These are phyloP conservation scores for Parietichytrium sp. DNA, from an alignment of 108 stramenopile species.

Conservation along the genomic window DNA sequence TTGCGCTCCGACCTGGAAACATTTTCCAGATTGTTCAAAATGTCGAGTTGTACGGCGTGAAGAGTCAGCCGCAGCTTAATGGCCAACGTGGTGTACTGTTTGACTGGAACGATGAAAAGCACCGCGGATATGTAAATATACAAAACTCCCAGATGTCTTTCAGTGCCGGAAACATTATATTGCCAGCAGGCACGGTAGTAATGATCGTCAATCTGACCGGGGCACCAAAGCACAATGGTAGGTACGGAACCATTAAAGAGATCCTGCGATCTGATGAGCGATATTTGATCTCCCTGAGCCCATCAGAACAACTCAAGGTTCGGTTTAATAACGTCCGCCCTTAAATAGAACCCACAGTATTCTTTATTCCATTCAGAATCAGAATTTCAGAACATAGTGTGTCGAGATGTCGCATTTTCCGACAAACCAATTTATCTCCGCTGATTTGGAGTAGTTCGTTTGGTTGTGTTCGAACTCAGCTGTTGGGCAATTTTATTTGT, in stretches of 20 bases:
- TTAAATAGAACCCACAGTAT: no score
- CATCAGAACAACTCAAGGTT: neutral
- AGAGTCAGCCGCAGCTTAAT: neutral
- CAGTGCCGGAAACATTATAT: neutral
- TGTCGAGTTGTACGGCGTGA: neutral
- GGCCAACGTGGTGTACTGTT: conserved; percentile 19
- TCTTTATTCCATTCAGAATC: no score
- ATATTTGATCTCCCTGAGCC: neutral
- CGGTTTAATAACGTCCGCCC: conserved; percentile 22
- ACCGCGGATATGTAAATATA: no score
- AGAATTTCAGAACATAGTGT: no score
- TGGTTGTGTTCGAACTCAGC: no score
- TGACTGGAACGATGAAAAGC: neutral
- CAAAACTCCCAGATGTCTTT: neutral
- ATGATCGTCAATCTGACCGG: neutral
- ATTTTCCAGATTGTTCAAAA: neutral
- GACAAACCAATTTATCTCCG: no score
- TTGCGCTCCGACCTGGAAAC: neutral
- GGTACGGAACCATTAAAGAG: conserved; percentile 16
- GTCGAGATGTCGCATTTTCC: no score
- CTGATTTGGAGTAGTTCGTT: no score
- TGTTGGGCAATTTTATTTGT: no score
- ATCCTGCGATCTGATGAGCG: neutral
- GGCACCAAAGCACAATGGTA: conserved; percentile 32
- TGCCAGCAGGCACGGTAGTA: neutral